A percentile compares a stretch with the other conserved stretches of the same genome.
These are phyloP conservation scores for Ceratocystiopsis sp. DNA, from an alignment of 2,329 filamentous ascomycete genomes.

Conservation along the genomic window DNA sequence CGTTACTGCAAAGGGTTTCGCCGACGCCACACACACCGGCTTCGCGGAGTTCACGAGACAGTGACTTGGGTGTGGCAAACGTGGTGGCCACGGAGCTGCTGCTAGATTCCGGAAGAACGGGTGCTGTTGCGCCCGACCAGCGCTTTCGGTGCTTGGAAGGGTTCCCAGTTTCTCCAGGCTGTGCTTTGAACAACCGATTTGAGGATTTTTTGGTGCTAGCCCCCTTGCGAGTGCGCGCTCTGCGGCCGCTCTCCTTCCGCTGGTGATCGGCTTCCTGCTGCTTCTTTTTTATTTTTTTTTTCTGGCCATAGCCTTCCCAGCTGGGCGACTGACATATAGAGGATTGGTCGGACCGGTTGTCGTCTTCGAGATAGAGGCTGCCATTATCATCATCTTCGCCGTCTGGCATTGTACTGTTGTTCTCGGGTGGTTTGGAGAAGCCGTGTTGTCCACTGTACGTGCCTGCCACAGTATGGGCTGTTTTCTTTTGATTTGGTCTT, in stretches of 20 bases:
- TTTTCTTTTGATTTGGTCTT: too few relatives aligned
- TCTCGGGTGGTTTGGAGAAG: too few relatives aligned
- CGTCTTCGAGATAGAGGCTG: constrained; percentile 8
- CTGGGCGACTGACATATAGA: constrained; percentile 45
- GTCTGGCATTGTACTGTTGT: too few relatives aligned
- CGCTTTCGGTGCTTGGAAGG: neutral
- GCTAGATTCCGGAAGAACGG: neutral
- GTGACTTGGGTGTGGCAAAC: too few relatives aligned
- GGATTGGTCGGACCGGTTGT: constrained; percentile 23
- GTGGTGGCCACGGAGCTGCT: neutral
- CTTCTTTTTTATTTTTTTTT: constrained; percentile 36
- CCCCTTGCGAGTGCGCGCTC: neutral
- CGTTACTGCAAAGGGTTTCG: too few relatives aligned
- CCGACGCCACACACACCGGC: too few relatives aligned
- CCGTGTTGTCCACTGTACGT: too few relatives aligned
- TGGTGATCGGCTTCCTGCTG: constrained; percentile 23
- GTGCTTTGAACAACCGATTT: constrained; percentile 21
- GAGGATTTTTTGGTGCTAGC: constrained; percentile 13
- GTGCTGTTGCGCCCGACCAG: neutral
- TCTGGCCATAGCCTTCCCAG: constrained; percentile 40
- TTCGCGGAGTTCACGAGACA: too few relatives aligned
- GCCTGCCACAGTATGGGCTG: too few relatives aligned
- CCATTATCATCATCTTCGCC: constrained; percentile 16
- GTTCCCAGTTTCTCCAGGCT: constrained; percentile 12
- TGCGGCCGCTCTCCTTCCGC: constrained; percentile 25